phyloP scores from a whole-genome alignment of 345 rosid genomes.

The Murraya paniculata region DNA sequence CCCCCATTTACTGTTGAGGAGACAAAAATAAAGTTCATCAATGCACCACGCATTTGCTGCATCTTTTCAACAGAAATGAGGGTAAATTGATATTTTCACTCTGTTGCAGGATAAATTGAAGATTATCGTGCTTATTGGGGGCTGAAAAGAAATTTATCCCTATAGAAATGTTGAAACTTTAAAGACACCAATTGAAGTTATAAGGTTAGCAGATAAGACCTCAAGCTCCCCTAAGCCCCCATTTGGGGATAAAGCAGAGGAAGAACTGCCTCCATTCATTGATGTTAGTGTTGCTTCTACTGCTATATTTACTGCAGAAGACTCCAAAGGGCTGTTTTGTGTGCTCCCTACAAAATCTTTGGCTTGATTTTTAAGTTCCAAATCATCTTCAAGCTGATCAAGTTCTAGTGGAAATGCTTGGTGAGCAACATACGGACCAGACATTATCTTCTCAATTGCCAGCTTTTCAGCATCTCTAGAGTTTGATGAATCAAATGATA shows the following conservation, averaged over 20 bases:
- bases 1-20: no score
- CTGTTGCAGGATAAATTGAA: no score
- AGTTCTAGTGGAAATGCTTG: constrained; percentile 58
- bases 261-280: constrained; percentile 33
- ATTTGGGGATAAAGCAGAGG: constrained; percentile 28
- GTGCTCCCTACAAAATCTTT: constrained; percentile 20
- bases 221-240: constrained; percentile 79
- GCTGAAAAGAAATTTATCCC: no score
- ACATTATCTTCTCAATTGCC: constrained; percentile 56
- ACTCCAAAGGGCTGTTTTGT: constrained; percentile 21
- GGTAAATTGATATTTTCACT: no score
- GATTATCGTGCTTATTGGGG: no score
- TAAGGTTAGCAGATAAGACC: constrained; percentile 42
- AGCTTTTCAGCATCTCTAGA: constrained; percentile 60
- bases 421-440: constrained; percentile 47
- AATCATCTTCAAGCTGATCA: constrained; percentile 76
- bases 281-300: constrained; percentile 26
- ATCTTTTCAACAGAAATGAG: no score
- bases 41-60: no score
- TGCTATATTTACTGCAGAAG: constrained; percentile 25
- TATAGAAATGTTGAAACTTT: background rate
- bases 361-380: constrained; percentile 41
- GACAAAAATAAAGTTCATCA: no score
- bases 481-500: constrained; percentile 29
- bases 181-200: background rate